Evolutionary conservation across 805 yeast genomes (phyloP).

Genomic region (Candida corydali): DNA sequence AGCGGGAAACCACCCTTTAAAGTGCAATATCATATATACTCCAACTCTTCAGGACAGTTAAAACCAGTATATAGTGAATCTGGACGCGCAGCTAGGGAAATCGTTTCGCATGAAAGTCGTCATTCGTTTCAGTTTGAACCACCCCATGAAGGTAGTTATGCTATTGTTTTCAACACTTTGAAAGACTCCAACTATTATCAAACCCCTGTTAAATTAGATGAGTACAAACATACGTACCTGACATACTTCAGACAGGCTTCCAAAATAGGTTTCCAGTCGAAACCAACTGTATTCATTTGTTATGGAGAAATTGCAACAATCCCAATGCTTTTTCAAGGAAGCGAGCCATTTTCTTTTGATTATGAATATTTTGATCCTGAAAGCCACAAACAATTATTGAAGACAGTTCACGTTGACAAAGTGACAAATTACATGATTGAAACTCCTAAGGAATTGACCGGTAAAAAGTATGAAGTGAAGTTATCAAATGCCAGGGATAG

Average conservation of each 20-base stretch:
- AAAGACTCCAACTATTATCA: conserved; percentile 59
- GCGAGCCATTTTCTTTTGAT: conserved; percentile 67
- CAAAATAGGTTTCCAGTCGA: conserved; percentile 23
- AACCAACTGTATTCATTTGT: conserved; percentile 23
- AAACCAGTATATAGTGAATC: conserved; percentile 28
- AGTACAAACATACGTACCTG: conserved; percentile 49
- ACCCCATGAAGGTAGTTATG: conserved; percentile 73
- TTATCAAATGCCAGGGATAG: conserved; percentile 67
- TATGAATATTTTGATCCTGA: conserved; percentile 60
- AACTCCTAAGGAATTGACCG: conserved; percentile 53
- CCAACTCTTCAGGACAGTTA: conserved; percentile 29
- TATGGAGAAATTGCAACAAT: conserved; percentile 29
- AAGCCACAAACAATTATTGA: conserved; percentile 16
- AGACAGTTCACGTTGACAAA: conserved; percentile 30
- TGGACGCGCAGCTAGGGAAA: conserved; percentile 22
- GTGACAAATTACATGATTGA: conserved; percentile 35
- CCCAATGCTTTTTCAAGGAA: conserved; percentile 68
- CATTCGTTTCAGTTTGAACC: conserved; percentile 65
- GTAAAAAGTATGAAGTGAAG: conserved; percentile 70
- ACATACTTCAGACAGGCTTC: conserved; percentile 75
- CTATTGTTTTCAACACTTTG: conserved; percentile 62
- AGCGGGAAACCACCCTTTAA: conserved; percentile 82
- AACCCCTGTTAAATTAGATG: conserved; percentile 27
- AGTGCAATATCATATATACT: conserved; percentile 58
- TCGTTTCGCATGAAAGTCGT: conserved; percentile 22